These are phyloP conservation scores for Leptodontidium sp. DNA, from an alignment of 2,329 filamentous ascomycete genomes.

Conservation along the genomic window DNA sequence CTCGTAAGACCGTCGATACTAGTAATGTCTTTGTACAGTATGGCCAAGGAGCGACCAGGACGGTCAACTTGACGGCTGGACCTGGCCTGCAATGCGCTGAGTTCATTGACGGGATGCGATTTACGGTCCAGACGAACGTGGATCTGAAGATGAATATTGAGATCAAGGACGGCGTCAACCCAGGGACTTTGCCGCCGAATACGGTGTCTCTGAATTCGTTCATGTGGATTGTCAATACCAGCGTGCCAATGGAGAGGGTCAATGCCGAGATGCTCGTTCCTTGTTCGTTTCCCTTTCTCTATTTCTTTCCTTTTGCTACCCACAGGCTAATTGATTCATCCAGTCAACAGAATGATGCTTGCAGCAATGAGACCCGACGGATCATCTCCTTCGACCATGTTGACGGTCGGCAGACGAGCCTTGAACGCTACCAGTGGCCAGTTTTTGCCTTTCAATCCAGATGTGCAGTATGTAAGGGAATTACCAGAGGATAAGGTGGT, in stretches of 20 bases:
- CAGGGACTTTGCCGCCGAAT: slow-evolving; percentile 29
- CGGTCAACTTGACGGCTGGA: slow-evolving; percentile 44
- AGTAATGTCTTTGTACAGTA: slow-evolving; percentile 48
- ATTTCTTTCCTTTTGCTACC: background rate
- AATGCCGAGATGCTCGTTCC: slow-evolving; percentile 33
- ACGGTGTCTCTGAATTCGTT: slow-evolving; percentile 34
- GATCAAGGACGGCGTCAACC: slow-evolving; percentile 33
- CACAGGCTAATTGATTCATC: background rate
- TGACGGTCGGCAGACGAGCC: slow-evolving; percentile 35
- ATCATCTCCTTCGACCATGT: slow-evolving; percentile 31
- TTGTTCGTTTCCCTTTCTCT: slow-evolving; percentile 24
- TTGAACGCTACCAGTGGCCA: slow-evolving; percentile 33
- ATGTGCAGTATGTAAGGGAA: slow-evolving; percentile 28
- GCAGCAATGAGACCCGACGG: slow-evolving; percentile 28
- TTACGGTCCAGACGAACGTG: slow-evolving; percentile 31
- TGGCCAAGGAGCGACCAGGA: slow-evolving; percentile 45
- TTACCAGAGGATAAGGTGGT: slow-evolving; percentile 32
- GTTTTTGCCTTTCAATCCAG: slow-evolving; percentile 28
- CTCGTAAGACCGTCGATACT: slow-evolving; percentile 41
- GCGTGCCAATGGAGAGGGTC: slow-evolving; percentile 25
- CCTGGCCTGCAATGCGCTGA: slow-evolving; percentile 41
- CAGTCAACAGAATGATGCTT: slow-evolving; percentile 38
- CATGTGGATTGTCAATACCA: slow-evolving; percentile 35
- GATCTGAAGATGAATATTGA: slow-evolving; percentile 33
- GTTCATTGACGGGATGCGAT: slow-evolving; percentile 44